These are phyloP conservation scores for Camptophora hylomeconis DNA, from an alignment of 2,329 filamentous ascomycete genomes.

Conservation along the genomic window DNA sequence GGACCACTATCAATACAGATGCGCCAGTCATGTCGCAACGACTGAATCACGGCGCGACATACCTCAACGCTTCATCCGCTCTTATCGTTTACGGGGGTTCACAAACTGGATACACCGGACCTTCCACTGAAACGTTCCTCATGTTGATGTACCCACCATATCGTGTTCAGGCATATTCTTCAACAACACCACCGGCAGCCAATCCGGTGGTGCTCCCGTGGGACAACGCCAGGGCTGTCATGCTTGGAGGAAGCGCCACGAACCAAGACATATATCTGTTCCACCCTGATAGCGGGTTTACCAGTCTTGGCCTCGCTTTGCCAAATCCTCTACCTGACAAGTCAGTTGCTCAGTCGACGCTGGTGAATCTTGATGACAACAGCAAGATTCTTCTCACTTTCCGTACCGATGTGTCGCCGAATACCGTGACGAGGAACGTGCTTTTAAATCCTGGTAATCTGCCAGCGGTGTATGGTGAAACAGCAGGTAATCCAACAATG, in stretches of 20 bases:
- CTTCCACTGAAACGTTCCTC: conserved; percentile 63
- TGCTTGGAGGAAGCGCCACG: conserved; percentile 58
- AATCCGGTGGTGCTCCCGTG: conserved; percentile 63
- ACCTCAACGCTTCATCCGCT: conserved; percentile 54
- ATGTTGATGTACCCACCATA: conserved; percentile 56
- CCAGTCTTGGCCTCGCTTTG: conserved; percentile 51
- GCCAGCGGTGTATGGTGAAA: conserved; percentile 33
- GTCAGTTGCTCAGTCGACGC: conserved; percentile 45
- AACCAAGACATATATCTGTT: conserved; percentile 66
- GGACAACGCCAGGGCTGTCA: conserved; percentile 55
- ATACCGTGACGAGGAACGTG: conserved; percentile 57
- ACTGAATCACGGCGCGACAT: conserved; percentile 61
- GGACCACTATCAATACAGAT: conserved; percentile 42
- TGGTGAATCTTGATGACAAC: conserved; percentile 60
- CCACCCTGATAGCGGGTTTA: conserved; percentile 50
- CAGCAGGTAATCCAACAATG: conserved; percentile 30
- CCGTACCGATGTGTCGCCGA: conserved; percentile 61
- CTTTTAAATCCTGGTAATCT: conserved; percentile 49
- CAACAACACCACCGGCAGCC: conserved; percentile 47
- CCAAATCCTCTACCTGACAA: conserved; percentile 47
- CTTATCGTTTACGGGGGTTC: conserved; percentile 74
- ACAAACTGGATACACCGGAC: conserved; percentile 42
- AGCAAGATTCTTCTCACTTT: conserved; percentile 71
- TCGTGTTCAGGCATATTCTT: conserved; percentile 44
- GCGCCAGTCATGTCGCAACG: conserved; percentile 52